Conservation (phyloP, 78 protist genomes). For the Fonticula alba region DNA sequence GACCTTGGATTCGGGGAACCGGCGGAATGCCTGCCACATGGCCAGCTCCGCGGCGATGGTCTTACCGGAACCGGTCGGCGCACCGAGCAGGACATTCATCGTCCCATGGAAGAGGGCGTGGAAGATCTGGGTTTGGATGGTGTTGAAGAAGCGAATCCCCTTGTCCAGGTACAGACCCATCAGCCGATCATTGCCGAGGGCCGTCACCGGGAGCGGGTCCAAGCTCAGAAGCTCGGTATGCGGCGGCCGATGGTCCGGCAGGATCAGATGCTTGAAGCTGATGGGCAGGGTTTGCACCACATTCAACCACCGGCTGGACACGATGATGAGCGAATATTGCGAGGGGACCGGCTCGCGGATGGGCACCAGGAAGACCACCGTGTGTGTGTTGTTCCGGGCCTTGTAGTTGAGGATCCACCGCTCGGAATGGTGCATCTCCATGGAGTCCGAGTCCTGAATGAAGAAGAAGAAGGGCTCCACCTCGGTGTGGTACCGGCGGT, state of each 20-base stretch:
- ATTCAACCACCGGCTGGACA: slow-evolving; percentile 79
- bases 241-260: slow-evolving; percentile 70
- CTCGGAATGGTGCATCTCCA: slow-evolving; percentile 71
- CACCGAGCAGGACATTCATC: slow-evolving; percentile 85
- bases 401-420: slow-evolving; percentile 36
- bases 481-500: slow-evolving; percentile 37
- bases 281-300: slow-evolving; percentile 43
- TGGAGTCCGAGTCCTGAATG: slow-evolving; percentile 44
- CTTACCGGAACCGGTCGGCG: slow-evolving; percentile 83
- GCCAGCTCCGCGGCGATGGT: slow-evolving; percentile 95
- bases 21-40: slow-evolving; percentile 45
- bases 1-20: slow-evolving; percentile 24
- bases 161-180: slow-evolving; percentile 46
- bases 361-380: slow-evolving; percentile 58
- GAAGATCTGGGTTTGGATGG: slow-evolving; percentile 93
- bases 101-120: slow-evolving; percentile 83
- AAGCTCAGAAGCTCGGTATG: slow-evolving; percentile 82
- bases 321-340: slow-evolving; percentile 65
- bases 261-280: slow-evolving; percentile 46
- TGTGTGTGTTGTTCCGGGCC: slow-evolving; percentile 9
- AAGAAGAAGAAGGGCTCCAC: slow-evolving; percentile 63
- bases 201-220: slow-evolving; percentile 68
- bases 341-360: slow-evolving; percentile 68
- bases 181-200: slow-evolving; percentile 19
- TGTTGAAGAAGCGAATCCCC: slow-evolving; percentile 81